Evolutionary conservation across 257 asterid genomes (phyloP).

Genomic region (Scutellaria galericulata): DNA sequence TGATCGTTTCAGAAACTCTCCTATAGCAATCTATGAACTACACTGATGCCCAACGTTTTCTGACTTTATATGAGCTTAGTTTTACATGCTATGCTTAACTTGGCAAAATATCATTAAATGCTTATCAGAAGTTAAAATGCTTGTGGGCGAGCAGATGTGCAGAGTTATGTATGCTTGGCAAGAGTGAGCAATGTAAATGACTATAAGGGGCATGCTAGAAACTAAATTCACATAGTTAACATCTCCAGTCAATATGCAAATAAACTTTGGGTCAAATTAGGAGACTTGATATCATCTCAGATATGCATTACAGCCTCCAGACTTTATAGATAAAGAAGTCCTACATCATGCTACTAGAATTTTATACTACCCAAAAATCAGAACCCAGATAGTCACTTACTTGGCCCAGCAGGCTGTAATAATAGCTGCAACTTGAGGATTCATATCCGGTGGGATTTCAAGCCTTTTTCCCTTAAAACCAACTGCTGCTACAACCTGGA

Average conservation of each 20-base stretch:
- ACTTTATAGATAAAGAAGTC: background rate
- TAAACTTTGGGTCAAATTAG: background rate
- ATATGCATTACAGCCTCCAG: conserved; percentile 27
- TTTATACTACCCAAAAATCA: conserved; percentile 12
- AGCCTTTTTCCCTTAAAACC: conserved; percentile 81
- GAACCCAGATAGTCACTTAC: conserved; percentile 53
- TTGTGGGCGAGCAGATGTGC: background rate
- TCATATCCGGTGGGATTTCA: conserved; percentile 70
- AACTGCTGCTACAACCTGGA: conserved; percentile 93
- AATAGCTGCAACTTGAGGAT: conserved; percentile 74
- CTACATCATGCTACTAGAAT: conserved; percentile 11
- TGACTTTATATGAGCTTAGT: no score
- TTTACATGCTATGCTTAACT: no score
- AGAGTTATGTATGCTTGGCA: background rate
- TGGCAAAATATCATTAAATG: no score
- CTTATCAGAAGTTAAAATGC: no score
- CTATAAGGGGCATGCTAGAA: background rate
- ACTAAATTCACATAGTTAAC: background rate
- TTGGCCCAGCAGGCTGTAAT: conserved; percentile 86
- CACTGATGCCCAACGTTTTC: no score
- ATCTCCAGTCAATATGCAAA: background rate
- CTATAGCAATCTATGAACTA: no score
- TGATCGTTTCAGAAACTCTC: background rate
- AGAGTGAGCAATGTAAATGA: background rate
- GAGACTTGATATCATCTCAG: background rate